Conservation (phyloP, 139 green algal genomes). For the Edaphochlamys debaryana region DNA sequence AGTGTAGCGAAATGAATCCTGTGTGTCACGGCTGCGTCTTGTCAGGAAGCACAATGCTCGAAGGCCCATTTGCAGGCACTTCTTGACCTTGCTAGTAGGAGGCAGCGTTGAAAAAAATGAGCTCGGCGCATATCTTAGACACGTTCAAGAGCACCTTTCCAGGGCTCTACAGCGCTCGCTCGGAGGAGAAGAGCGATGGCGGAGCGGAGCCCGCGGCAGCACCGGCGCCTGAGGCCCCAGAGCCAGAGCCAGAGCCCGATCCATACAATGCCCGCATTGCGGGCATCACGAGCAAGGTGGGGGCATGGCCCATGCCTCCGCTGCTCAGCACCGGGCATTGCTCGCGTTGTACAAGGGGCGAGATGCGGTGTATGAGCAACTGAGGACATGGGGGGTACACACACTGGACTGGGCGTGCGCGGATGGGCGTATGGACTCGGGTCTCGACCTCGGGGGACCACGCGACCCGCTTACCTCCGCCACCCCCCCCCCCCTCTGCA, state of each 20-base stretch:
- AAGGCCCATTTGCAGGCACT: no score
- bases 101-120: no score
- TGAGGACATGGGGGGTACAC: neutral
- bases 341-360: no score
- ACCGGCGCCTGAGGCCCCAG: neutral
- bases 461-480: neutral
- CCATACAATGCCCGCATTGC: slow-evolving; percentile 24
- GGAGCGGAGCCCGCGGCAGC: neutral
- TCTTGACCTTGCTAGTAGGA: no score
- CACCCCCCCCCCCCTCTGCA: slow-evolving; percentile 1
- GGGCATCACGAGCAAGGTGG: slow-evolving; percentile 32
- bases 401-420: neutral
- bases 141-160: slow-evolving; percentile 34
- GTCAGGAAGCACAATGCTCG: no score
- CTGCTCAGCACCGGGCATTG: neutral
- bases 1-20: no score
- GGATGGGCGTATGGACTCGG: no score
- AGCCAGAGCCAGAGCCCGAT: neutral
- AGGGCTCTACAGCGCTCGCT: slow-evolving; percentile 14
- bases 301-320: neutral
- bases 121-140: slow-evolving; percentile 27
- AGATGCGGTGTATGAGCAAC: neutral
- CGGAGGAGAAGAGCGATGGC: neutral
- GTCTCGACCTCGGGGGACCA: no score
- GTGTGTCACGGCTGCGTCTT: no score